Evolutionary conservation across 257 asterid species (phyloP), one percentile per base, ranked within the genome.

Genomic region (Nicotiana undulata): DNA sequence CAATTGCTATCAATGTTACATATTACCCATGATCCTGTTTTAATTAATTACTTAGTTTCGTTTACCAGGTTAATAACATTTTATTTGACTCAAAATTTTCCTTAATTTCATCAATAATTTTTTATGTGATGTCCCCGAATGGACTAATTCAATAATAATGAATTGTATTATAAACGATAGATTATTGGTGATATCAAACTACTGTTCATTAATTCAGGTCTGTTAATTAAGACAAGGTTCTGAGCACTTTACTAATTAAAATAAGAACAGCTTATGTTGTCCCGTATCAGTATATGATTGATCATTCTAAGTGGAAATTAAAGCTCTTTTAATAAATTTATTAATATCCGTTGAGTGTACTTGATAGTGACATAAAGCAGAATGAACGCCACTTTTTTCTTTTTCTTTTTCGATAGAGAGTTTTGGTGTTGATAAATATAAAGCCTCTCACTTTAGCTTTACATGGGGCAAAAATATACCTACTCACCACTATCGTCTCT

Each of bases 301-400:
- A 55, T 12, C n/a, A 44, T 63, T 78, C 17, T 68, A 44, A 51
- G 4, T 24, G 32, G 32, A 67, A 40, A n/a, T n/a, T n/a, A n/a
- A n/a, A 29, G 12, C 80, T 59, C 63, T 37, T 22, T 16, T 17
- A 24, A 61, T 6, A 51, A 80, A 29, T 52, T 31, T 20, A 74
- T 40, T 40, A 53, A 31, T 20, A 76, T 32, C 37, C 31, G 24
- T 60, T 6, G 31, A 24, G 34, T 60, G 56, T 76, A 75, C 37
- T 52, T 76, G 63, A 37, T 24, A 40, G 79, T 6, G 80, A 67
- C 75, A 12, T 67, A 78, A 77, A 77, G 81, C 63, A 66, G 26
- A 63, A 32, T 64, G 82, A 31, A 17, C 67, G 4, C 77, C 51
- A 53, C 72, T 64, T 70, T 66, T 70, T 22, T n/a, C 34, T n/a